These are phyloP conservation scores for Calamus simplicifolius DNA, from an alignment of 176 grass and related monocot species.

Conservation along the genomic window DNA sequence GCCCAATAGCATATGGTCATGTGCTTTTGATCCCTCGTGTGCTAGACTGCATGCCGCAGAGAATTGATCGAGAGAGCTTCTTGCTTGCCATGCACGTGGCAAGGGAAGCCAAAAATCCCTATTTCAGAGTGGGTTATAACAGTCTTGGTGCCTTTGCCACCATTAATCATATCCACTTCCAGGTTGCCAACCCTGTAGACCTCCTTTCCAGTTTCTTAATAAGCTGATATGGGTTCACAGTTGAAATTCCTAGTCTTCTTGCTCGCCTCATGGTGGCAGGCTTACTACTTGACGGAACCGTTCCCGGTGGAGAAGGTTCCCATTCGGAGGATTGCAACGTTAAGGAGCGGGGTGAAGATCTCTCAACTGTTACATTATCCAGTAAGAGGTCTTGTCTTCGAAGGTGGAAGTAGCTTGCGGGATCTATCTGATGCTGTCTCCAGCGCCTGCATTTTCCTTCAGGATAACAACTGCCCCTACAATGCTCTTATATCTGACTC, in stretches of 20 bases:
- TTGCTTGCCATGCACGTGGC: constrained; percentile 44
- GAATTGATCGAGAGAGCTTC: constrained; percentile 44
- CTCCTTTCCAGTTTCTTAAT: neutral
- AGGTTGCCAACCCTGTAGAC: constrained; percentile 24
- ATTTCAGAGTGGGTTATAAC: constrained; percentile 67
- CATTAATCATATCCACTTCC: constrained; percentile 77
- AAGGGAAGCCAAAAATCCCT: constrained; percentile 36
- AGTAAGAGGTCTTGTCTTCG: constrained; percentile 60
- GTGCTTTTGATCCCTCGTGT: constrained; percentile 47
- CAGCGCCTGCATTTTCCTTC: constrained; percentile 46
- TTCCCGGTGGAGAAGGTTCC: constrained; percentile 65
- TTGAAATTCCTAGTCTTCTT: neutral
- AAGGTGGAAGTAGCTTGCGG: constrained; percentile 33
- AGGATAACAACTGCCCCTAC: constrained; percentile 66
- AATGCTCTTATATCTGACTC: constrained; percentile 86
- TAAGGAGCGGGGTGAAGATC: constrained; percentile 33
- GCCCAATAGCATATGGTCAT: constrained; percentile 62
- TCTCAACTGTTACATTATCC: constrained; percentile 47
- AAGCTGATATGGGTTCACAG: neutral
- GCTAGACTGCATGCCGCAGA: constrained; percentile 45
- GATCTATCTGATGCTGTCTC: constrained; percentile 56
- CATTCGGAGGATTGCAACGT: constrained; percentile 18
- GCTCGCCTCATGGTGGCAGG: constrained; percentile 17
- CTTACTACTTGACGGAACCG: constrained; percentile 46
- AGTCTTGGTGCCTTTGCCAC: constrained; percentile 64